Percentiles rank a stretch among this genome's conserved stretches.
Conservation (phyloP, 2,329 filamentous ascomycete species). For the Cladosporium velox region DNA sequence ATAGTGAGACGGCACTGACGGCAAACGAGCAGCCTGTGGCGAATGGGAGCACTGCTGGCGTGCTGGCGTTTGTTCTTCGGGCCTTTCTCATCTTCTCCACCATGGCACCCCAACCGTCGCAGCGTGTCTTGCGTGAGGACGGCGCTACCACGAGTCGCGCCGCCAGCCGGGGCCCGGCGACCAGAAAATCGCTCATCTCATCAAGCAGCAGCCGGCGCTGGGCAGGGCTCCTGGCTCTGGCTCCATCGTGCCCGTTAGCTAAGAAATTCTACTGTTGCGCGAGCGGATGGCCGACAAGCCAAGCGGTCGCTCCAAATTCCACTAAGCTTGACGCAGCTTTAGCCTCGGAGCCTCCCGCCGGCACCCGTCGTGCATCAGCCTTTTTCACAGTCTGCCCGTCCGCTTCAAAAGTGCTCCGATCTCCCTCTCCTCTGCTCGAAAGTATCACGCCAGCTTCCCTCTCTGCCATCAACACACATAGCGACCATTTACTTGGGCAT, state of each 20-base stretch:
- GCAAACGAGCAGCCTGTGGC: background rate
- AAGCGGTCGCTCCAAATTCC: constrained; percentile 19
- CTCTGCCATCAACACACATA: constrained; percentile 20
- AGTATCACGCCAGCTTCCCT: constrained; percentile 11
- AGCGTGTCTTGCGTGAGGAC: constrained; percentile 21
- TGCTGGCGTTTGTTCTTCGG: constrained; percentile 15
- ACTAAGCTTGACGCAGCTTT: constrained; percentile 3
- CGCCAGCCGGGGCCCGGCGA: constrained; percentile 18
- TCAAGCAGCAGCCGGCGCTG: constrained; percentile 6
- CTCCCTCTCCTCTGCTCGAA: constrained; percentile 21
- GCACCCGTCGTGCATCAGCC: constrained; percentile 11
- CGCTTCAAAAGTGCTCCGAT: constrained; percentile 23
- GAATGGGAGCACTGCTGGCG: background rate
- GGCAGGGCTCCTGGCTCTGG: constrained; percentile 11
- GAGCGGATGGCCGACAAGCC: constrained; percentile 1
- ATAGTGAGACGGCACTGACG: constrained; percentile 9
- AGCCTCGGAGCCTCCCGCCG: constrained; percentile 12
- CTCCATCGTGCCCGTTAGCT: constrained; percentile 19
- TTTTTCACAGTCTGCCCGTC: constrained; percentile 20
- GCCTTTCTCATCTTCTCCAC: constrained; percentile 15
- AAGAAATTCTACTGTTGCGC: constrained; percentile 21
- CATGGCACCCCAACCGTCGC: constrained; percentile 18
- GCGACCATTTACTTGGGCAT: constrained; percentile 38
- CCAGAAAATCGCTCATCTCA: constrained; percentile 22
- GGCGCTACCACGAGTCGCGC: constrained; percentile 19